Base-by-base conservation (phyloP, 148 eudicot genomes). In the Simmondsia chinensis region DNA sequence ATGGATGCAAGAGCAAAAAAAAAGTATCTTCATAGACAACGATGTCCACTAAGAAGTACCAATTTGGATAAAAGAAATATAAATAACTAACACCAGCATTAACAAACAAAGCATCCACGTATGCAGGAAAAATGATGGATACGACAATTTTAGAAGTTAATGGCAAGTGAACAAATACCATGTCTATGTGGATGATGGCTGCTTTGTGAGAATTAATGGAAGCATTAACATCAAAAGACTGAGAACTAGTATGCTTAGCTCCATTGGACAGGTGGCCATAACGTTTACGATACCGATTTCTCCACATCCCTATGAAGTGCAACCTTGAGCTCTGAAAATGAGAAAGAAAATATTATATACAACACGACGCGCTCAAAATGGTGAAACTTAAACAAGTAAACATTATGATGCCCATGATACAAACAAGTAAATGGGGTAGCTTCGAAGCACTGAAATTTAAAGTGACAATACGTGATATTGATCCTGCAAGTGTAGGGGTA, bases 281-380 rank as follows among this genome's bases (percentile, higher is more conserved):
- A 23, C 86, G 83, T 66, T 79, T 79, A 25, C 99, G 83, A 43
- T 91, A 91, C 34, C 99, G 83, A 61, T 69, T 82, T 65, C 99
- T 85, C 99, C 99, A 91, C 11, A 89, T 85, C 42, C 94, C 99
- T 52, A 91, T 82, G 47, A 91, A 91, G 57, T 91, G 99, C 59
- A 91, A 57, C 75, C 99, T 82, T 26, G 99, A 91, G 63, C 54
- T 72, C 99, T 91, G 81, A n/a, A 64, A 24, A 50, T 58, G 61
- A 9, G 18, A 15, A 25, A 12, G 20, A 37, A 56, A 16, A 7
- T 21, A 25, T 12, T 20, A 34, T 20, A 26, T 3, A 25, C 13
- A 30, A 18, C 23, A 12, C 26, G 27, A 29, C 9, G 45, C 33
- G 50, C 19, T 15, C 9, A 33, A 48, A 48, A 0, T 48, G 6